These are phyloP conservation scores for Backusella tuberculispora DNA, from an alignment of 192 early-diverging fungal genomes.

Conservation along the genomic window DNA sequence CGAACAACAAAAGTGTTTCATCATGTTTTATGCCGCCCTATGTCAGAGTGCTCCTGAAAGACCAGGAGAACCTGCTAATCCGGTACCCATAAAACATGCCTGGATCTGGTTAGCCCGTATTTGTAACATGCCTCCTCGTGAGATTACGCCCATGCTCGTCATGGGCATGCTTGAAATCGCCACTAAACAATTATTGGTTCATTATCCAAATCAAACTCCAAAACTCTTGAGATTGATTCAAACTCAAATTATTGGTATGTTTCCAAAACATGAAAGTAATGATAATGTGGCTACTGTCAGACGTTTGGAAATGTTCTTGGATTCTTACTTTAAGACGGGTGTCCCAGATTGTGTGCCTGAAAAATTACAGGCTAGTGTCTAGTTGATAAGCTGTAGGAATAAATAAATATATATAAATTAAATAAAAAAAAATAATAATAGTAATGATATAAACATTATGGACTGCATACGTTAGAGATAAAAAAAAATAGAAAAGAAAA, in stretches of 20 bases:
- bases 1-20: conserved; percentile 65
- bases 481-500: too few species aligned
- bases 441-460: too few species aligned
- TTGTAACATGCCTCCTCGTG: conserved; percentile 66
- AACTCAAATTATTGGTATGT: background rate
- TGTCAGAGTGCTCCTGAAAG: conserved; percentile 52
- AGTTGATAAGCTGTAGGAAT: background rate
- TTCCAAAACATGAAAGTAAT: background rate
- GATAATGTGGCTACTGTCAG: conserved; percentile 41
- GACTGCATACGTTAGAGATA: too few species aligned
- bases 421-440: too few species aligned
- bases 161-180: conserved; percentile 61
- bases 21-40: conserved; percentile 73
- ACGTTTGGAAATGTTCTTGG: conserved; percentile 48
- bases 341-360: background rate
- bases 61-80: conserved; percentile 43
- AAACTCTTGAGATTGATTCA: conserved; percentile 51
- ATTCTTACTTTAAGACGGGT: conserved; percentile 35
- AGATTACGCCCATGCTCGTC: conserved; percentile 68
- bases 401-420: background rate
- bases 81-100: conserved; percentile 57
- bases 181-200: conserved; percentile 36
- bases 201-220: conserved; percentile 48
- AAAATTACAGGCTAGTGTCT: background rate
- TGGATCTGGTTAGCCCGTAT: conserved; percentile 79